A percentile compares a stretch with the other conserved stretches of the same genome.
These are phyloP conservation scores for Peronosclerospora sorghi DNA, from an alignment of 352 stramenopile species.

Conservation along the genomic window DNA sequence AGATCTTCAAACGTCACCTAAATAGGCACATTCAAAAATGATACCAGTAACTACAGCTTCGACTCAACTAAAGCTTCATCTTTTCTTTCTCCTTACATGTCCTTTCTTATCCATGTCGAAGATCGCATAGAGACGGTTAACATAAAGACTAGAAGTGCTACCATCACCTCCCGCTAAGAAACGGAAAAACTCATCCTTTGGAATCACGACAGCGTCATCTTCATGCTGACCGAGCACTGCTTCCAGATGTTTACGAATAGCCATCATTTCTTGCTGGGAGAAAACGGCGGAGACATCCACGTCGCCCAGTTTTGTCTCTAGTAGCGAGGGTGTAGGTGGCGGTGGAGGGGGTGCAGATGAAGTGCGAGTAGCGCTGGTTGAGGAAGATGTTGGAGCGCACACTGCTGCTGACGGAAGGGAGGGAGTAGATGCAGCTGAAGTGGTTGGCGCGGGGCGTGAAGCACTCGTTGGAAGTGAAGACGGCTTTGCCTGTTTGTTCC, in stretches of 20 bases:
- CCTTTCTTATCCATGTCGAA: constrained; percentile 76
- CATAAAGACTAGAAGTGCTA: constrained; percentile 64
- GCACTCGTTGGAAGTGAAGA: constrained; percentile 15
- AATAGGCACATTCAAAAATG: neutral
- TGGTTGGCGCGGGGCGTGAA: constrained; percentile 7
- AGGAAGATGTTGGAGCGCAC: neutral
- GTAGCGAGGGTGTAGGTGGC: constrained; percentile 23
- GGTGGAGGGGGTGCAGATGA: constrained; percentile 6
- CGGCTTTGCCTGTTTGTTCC: constrained; percentile 77
- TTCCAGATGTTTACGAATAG: constrained; percentile 65
- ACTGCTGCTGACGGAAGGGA: constrained; percentile 2
- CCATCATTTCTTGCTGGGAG: constrained; percentile 63
- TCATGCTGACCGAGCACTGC: constrained; percentile 54
- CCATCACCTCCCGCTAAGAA: constrained; percentile 63
- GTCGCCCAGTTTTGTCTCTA: constrained; percentile 61
- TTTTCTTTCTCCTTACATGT: constrained; percentile 17
- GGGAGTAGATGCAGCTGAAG: neutral
- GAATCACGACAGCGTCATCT: constrained; percentile 63
- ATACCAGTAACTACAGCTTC: neutral
- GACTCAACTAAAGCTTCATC: neutral
- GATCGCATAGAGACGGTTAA: constrained; percentile 79
- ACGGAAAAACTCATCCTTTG: constrained; percentile 80
- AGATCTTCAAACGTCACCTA: constrained; percentile 79
- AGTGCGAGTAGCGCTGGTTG: constrained; percentile 4
- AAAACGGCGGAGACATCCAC: constrained; percentile 70